phyloP scores from a whole-genome alignment of 192 early-diverging fungal genomes.

The Gigaspora rosea region DNA sequence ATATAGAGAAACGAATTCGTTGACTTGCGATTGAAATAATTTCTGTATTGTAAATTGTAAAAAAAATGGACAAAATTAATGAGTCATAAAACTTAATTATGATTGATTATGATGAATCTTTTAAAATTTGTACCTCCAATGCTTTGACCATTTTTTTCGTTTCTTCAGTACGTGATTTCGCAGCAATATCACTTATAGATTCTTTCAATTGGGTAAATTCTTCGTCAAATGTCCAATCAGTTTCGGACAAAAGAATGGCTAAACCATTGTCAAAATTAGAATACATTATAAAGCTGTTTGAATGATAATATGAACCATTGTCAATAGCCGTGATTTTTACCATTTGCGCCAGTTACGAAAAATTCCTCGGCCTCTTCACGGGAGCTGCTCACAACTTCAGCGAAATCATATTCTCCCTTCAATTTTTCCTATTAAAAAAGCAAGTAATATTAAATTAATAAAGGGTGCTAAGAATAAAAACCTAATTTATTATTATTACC shows the following conservation, averaged over 20 bases:
- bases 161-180: constrained; percentile 65
- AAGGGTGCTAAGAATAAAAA: background rate
- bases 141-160: constrained; percentile 64
- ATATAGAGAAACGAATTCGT: constrained; percentile 69
- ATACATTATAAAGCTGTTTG: background rate
- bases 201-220: constrained; percentile 57
- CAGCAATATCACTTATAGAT: constrained; percentile 63
- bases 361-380: constrained; percentile 30
- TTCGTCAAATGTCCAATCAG: constrained; percentile 72
- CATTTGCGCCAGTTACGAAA: constrained; percentile 38
- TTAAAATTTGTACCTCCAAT: constrained; percentile 42
- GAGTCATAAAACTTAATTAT: constrained; percentile 6
- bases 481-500: constrained; percentile 17
- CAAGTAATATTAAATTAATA: background rate
- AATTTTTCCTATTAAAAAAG: constrained; percentile 42
- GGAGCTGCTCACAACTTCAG: constrained; percentile 48
- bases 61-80: constrained; percentile 32
- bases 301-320: constrained; percentile 44
- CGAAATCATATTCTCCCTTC: constrained; percentile 69
- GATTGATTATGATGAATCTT: no score
- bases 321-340: background rate
- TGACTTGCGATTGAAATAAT: constrained; percentile 56
- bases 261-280: constrained; percentile 44
- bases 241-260: constrained; percentile 60
- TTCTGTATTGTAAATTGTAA: constrained; percentile 36